These are phyloP conservation scores for Malbranchea cinnamomea DNA, from an alignment of 2,329 filamentous ascomycete species.

Conservation along the genomic window DNA sequence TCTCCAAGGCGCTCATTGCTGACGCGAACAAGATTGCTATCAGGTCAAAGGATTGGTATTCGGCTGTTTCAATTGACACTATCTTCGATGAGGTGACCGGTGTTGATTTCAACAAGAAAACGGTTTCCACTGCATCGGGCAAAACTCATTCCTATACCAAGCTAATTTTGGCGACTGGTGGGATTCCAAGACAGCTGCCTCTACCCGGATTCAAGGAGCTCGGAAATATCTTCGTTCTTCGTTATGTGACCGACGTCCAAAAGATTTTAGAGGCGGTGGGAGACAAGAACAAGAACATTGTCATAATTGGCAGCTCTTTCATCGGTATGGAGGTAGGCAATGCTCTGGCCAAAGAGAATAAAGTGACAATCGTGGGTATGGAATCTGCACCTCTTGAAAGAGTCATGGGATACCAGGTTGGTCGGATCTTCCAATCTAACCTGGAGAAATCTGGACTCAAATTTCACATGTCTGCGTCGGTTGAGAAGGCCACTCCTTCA, in stretches of 20 bases:
- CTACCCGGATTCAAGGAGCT: slow-evolving; percentile 75
- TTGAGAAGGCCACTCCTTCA: slow-evolving; percentile 70
- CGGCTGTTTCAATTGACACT: slow-evolving; percentile 41
- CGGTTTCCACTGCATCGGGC: slow-evolving; percentile 59
- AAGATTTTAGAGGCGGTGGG: slow-evolving; percentile 67
- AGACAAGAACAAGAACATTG: slow-evolving; percentile 73
- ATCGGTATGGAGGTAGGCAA: slow-evolving; percentile 98
- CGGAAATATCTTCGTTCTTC: slow-evolving; percentile 72
- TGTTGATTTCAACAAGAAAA: slow-evolving; percentile 62
- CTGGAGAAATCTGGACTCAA: slow-evolving; percentile 79
- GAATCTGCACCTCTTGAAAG: slow-evolving; percentile 72
- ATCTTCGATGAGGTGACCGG: slow-evolving; percentile 48
- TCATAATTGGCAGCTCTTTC: slow-evolving; percentile 83
- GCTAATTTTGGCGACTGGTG: slow-evolving; percentile 79
- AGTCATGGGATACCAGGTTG: slow-evolving; percentile 69
- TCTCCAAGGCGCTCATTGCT: slow-evolving; percentile 82
- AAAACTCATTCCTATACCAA: slow-evolving; percentile 67
- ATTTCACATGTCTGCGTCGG: slow-evolving; percentile 66
- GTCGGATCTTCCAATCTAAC: slow-evolving; percentile 60
- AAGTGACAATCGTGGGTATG: slow-evolving; percentile 78
- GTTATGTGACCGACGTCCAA: slow-evolving; percentile 62
- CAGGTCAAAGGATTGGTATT: slow-evolving; percentile 66
- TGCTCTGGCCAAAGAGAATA: slow-evolving; percentile 61
- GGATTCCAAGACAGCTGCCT: slow-evolving; percentile 58
- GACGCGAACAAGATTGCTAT: slow-evolving; percentile 66